Evolutionary conservation across 495 filamentous ascomycete genomes (phyloP).

Genomic region (Penicillium pancosmium): DNA sequence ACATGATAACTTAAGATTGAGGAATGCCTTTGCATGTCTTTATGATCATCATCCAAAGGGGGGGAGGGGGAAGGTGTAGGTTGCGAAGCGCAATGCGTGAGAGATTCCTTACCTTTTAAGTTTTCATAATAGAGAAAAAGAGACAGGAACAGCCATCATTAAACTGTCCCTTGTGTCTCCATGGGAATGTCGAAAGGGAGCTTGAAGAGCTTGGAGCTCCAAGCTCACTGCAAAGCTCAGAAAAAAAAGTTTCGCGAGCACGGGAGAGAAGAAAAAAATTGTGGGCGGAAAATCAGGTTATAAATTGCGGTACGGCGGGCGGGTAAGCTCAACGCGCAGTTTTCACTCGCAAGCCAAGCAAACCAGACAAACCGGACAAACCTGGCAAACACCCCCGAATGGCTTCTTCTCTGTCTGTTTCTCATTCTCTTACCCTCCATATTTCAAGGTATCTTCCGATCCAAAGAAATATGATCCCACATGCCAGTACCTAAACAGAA

Average conservation of each 20-base stretch:
- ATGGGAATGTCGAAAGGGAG: constrained; percentile 9
- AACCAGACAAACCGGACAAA: neutral
- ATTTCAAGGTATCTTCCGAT: too few relatives aligned
- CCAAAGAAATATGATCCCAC: too few relatives aligned
- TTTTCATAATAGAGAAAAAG: constrained; percentile 35
- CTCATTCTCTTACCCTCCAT: neutral
- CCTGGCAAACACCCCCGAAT: neutral
- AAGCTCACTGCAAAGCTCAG: constrained; percentile 8
- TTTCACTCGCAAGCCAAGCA: neutral
- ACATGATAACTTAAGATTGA: constrained; percentile 91
- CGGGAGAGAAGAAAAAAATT: constrained; percentile 39
- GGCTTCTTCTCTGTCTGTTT: neutral
- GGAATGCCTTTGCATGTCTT: constrained; percentile 92
- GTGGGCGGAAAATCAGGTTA: constrained; percentile 36
- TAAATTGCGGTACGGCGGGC: constrained; percentile 27
- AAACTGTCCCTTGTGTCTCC: constrained; percentile 8
- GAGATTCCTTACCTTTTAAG: constrained; percentile 62
- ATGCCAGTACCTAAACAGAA: too few relatives aligned
- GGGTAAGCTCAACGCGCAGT: constrained; percentile 11
- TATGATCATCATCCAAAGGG: constrained; percentile 76
- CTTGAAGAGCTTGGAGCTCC: constrained; percentile 14
- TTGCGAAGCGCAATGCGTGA: constrained; percentile 7
- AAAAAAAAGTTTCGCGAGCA: constrained; percentile 24
- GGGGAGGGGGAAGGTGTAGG: constrained; percentile 24
- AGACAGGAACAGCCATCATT: constrained; percentile 20